Evolutionary conservation across 2,329 filamentous ascomycete species (phyloP), one percentile per base, ranked within the genome.

Genomic region (Neonectria faginata): DNA sequence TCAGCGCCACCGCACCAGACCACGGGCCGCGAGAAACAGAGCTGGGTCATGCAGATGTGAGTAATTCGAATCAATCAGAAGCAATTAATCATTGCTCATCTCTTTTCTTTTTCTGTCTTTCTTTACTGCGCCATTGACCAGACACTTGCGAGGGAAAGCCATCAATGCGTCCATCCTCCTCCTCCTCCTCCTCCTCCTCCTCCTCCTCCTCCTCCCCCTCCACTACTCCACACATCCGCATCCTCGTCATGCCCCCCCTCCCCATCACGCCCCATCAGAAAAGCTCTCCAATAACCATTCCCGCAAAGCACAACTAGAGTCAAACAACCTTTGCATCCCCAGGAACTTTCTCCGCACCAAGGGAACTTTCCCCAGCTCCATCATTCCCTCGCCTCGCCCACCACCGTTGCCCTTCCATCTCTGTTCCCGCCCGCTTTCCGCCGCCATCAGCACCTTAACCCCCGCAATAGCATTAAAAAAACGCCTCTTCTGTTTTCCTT

Each of bases 361-460:
- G 9, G 18, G n/a, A 22, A 36, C 6, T 20, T 57, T 31, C 44
- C 44, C 44, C 31, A 51, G 55, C 44, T 51, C 41, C 29, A 14
- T 25, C 39, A 20, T 45, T 16, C 18, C 41, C n/a, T 29, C 22
- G 8, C 16, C 2, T 18, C 29, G 20, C 18, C 25, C 42, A 16
- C 33, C 20, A 10, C 18, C 25, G 25, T 25, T 25, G 25, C 25
- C 25, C 31, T 5, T 47, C 41, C 39, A 9, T 25, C 50, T 36
- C 22, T 25, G 25, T 25, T 25, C 25, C 25, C 25, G 25, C 25
- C 18, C n/a, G 33, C 27, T 29, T 47, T 36, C 18, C 31, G 6
- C 18, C 31, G 6, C n/a, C 42, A 58, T 58, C 55, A 58, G 60
- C 60, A 63, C 48, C 48, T 44, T 59, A 63, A 59, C 60, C 33